These are phyloP conservation scores for Pseudogymnoascus sp. DNA, from an alignment of 2,329 filamentous ascomycete species.

Conservation along the genomic window DNA sequence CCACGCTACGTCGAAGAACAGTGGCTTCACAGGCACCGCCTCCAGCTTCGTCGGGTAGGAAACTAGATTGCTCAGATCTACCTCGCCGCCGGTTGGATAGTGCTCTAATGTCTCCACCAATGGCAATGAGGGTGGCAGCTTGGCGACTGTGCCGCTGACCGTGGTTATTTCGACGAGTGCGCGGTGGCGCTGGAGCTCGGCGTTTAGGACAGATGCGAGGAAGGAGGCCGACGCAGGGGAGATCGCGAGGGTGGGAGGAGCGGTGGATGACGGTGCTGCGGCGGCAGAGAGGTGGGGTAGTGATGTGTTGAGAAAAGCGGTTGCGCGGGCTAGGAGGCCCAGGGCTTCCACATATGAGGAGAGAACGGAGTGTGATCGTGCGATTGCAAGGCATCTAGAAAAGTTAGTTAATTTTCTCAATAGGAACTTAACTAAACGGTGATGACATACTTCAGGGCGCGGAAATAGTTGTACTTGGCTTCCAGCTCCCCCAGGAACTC, in stretches of 20 bases:
- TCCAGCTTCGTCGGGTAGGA: constrained; percentile 78
- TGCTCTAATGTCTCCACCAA: constrained; percentile 67
- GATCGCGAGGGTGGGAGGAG: constrained; percentile 61
- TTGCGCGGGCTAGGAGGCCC: constrained; percentile 70
- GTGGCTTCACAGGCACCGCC: constrained; percentile 80
- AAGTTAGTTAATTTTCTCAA: constrained; percentile 10
- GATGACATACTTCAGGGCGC: constrained; percentile 65
- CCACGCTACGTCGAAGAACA: constrained; percentile 95
- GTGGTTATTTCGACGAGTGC: constrained; percentile 78
- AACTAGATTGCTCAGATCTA: constrained; percentile 74
- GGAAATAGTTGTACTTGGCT: constrained; percentile 73
- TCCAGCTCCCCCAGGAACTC: constrained; percentile 69
- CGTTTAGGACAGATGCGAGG: constrained; percentile 54
- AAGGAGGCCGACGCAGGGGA: constrained; percentile 46
- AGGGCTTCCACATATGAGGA: constrained; percentile 69
- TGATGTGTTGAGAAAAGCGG: constrained; percentile 49
- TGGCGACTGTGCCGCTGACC: constrained; percentile 37
- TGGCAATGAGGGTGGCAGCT: constrained; percentile 37
- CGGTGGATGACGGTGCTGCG: constrained; percentile 29
- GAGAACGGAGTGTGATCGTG: constrained; percentile 71
- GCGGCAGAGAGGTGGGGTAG: constrained; percentile 36
- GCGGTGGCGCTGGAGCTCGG: constrained; percentile 70
- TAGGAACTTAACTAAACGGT: neutral
- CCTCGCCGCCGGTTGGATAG: constrained; percentile 56
- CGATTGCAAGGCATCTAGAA: constrained; percentile 69